A percentile compares a stretch with the other conserved stretches of the same genome.
These are phyloP conservation scores for Copromyces sp. DNA, from an alignment of 495 filamentous ascomycete species.

Conservation along the genomic window DNA sequence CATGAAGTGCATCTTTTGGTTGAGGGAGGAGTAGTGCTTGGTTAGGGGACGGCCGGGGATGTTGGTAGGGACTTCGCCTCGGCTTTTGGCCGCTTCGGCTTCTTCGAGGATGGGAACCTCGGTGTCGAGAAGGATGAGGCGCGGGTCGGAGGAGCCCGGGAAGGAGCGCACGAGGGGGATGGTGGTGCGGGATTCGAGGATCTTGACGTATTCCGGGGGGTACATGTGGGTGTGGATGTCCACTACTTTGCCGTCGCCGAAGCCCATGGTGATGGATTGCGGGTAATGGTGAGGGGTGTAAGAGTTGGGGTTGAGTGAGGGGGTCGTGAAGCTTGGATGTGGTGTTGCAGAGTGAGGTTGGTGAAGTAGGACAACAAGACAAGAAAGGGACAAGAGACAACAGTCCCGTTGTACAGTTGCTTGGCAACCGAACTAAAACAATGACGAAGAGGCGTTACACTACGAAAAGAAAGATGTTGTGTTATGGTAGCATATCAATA, in stretches of 20 bases:
- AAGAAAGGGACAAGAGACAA: not conserved
- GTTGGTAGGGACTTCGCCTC: not conserved
- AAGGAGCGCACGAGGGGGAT: constrained; percentile 76
- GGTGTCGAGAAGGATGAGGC: constrained; percentile 70
- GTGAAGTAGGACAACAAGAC: not conserved
- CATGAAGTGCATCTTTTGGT: constrained; percentile 79
- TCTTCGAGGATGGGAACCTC: constrained; percentile 50
- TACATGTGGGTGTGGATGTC: constrained; percentile 97
- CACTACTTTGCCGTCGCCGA: constrained; percentile 39
- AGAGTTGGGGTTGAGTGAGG: not conserved
- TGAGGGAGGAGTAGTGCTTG: constrained; percentile 58
- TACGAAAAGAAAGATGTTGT: not conserved
- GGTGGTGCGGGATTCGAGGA: constrained; percentile 62
- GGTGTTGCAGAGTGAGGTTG: not conserved
- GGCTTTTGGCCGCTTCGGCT: constrained; percentile 17
- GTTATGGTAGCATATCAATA: not conserved
- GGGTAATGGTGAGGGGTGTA: not conserved
- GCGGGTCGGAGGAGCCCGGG: constrained; percentile 46
- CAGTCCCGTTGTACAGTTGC: not conserved
- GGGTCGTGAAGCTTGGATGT: not conserved
- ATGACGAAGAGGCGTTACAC: not conserved
- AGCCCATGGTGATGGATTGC: not conserved
- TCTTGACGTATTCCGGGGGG: constrained; percentile 68
- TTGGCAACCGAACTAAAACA: not conserved
- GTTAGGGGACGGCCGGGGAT: constrained; percentile 64